phyloP scores from a whole-genome alignment of 495 filamentous ascomycete genomes.

The Hypoxylon crocopeplum region DNA sequence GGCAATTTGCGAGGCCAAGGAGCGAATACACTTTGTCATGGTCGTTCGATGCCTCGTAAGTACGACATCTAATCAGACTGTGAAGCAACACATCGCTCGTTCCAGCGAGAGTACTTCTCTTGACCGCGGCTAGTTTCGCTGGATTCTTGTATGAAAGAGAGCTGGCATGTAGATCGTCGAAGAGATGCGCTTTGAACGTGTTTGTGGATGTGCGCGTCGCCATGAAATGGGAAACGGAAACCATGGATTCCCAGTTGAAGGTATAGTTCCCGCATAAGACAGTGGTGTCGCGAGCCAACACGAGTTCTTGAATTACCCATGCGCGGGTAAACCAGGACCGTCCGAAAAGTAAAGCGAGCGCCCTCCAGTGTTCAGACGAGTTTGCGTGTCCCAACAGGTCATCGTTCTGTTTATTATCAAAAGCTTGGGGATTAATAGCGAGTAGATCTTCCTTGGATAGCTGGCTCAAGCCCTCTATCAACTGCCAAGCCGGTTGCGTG shows the following conservation, averaged over 20 bases:
- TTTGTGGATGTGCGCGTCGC: conserved; percentile 5
- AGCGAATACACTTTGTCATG: conserved; percentile 33
- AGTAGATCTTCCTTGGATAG: neutral
- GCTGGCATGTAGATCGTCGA: neutral
- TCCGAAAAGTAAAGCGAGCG: conserved; percentile 29
- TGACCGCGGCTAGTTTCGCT: conserved; percentile 20
- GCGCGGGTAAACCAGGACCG: conserved; percentile 31
- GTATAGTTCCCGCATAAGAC: conserved; percentile 24
- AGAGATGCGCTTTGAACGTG: conserved; percentile 5
- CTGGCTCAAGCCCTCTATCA: conserved; percentile 9
- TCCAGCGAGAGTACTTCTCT: neutral
- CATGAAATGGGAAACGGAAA: conserved; percentile 18
- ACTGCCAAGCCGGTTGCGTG: conserved; percentile 18
- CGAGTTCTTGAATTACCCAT: conserved; percentile 38
- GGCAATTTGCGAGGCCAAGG: conserved; percentile 7
- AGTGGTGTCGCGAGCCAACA: conserved; percentile 14
- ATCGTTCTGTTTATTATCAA: neutral
- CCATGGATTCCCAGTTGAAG: conserved; percentile 28
- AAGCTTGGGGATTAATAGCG: conserved; percentile 1
- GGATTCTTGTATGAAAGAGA: conserved; percentile 31
- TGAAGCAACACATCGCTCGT: conserved; percentile 6
- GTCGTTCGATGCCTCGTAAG: conserved; percentile 16
- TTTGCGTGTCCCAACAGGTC: conserved; percentile 1
- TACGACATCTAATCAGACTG: conserved; percentile 32
- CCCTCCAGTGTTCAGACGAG: conserved; percentile 19